These are phyloP conservation scores for Pseudohyphozyma bogoriensis DNA, from an alignment of 768 basidiomycete genomes.

Conservation along the genomic window DNA sequence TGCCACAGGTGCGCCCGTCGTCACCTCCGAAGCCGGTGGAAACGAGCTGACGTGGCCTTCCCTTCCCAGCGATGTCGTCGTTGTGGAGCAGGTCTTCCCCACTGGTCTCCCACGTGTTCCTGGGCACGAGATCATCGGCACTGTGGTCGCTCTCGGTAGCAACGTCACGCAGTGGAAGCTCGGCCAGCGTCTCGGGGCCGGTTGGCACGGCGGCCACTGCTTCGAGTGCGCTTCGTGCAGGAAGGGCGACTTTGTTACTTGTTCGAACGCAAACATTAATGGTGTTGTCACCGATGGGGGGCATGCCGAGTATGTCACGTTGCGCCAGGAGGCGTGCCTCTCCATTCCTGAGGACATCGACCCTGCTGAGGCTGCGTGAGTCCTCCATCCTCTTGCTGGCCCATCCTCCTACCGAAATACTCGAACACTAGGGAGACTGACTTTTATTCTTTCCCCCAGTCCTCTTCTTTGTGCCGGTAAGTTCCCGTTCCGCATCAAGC, in stretches of 20 bases:
- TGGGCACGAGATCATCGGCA: slow-evolving; percentile 31
- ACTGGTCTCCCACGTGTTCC: slow-evolving; percentile 7
- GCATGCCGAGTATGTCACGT: slow-evolving; percentile 33
- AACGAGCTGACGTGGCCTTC: too few species aligned
- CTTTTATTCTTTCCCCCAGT: not conserved
- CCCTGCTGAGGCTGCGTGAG: slow-evolving; percentile 23
- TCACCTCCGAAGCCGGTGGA: not conserved
- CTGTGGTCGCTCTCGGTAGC: slow-evolving; percentile 22
- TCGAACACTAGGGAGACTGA: too few species aligned
- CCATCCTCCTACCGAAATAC: not conserved
- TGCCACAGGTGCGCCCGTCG: slow-evolving; percentile 14
- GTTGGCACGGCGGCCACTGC: slow-evolving; percentile 26
- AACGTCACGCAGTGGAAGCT: slow-evolving; percentile 30
- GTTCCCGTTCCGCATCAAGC: slow-evolving; percentile 14
- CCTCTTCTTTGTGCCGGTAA: not conserved
- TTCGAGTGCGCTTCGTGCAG: not conserved
- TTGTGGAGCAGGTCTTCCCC: slow-evolving; percentile 8
- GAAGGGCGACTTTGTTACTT: slow-evolving; percentile 21
- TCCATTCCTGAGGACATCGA: slow-evolving; percentile 22
- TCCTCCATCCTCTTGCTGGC: slow-evolving; percentile 16
- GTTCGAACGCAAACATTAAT: slow-evolving; percentile 31
- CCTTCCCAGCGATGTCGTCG: too few species aligned
- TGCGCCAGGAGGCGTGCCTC: slow-evolving; percentile 27
- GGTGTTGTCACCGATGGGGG: slow-evolving; percentile 26
- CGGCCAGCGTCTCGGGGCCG: slow-evolving; percentile 29